These are phyloP conservation scores for Parastagonospora nodorum DNA, from an alignment of 2,329 filamentous ascomycete genomes.

Conservation along the genomic window DNA sequence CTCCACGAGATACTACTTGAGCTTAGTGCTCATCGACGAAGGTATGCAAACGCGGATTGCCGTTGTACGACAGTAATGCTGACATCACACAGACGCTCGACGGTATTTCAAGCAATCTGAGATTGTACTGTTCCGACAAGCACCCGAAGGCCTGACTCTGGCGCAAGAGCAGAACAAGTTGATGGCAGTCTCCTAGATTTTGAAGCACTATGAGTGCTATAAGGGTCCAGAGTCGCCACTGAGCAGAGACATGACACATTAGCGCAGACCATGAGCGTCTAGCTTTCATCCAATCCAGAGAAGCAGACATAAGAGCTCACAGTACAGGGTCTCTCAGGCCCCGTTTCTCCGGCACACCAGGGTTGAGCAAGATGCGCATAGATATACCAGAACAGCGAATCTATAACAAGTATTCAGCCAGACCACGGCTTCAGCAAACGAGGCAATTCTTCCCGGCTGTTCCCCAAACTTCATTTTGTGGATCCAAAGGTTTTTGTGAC, in stretches of 20 bases:
- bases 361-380: too few species aligned
- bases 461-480: background rate
- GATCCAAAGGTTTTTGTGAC: conserved; percentile 2
- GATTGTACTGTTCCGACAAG: conserved; percentile 92
- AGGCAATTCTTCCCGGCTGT: conserved; percentile 9
- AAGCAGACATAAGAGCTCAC: too few species aligned
- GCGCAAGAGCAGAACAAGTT: conserved; percentile 55
- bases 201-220: background rate
- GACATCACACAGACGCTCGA: conserved; percentile 70
- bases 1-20: conserved; percentile 96
- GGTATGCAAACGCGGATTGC: too few species aligned
- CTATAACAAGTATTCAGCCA: too few species aligned
- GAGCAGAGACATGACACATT: too few species aligned
- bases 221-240: background rate
- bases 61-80: conserved; percentile 6
- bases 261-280: too few species aligned
- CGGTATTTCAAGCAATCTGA: conserved; percentile 99
- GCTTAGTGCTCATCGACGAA: conserved; percentile 93
- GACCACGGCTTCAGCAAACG: background rate
- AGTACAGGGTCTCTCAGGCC: too few species aligned
- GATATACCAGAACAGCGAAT: too few species aligned
- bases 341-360: too few species aligned
- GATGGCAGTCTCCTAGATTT: conserved; percentile 47
- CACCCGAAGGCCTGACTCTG: conserved; percentile 56
- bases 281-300: too few species aligned